Conservation (phyloP, 108 stramenopile species). For the Cylindrotheca closterium region DNA sequence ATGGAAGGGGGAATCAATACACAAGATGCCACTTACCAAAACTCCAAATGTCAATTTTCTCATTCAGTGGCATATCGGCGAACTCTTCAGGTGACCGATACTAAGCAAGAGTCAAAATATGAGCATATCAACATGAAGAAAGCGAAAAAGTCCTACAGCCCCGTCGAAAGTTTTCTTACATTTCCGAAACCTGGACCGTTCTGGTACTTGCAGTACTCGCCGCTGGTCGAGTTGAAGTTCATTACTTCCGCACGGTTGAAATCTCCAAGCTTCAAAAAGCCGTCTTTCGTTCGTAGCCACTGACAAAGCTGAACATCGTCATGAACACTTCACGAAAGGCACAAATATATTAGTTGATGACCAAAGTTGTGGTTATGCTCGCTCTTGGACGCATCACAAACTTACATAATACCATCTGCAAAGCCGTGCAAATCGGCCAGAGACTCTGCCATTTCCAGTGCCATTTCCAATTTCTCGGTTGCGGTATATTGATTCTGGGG, state of each 20-base stretch:
- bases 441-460: conserved; percentile 64
- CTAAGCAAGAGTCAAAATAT: conserved; percentile 6
- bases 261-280: conserved; percentile 68
- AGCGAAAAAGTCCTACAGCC: too few relatives aligned
- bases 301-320: conserved; percentile 84
- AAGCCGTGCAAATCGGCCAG: conserved; percentile 74
- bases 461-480: conserved; percentile 61
- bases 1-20: too few relatives aligned
- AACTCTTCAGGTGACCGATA: conserved; percentile 72
- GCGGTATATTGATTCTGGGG: conserved; percentile 60
- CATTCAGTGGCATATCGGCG: conserved; percentile 42
- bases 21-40: too few relatives aligned
- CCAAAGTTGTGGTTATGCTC: too few relatives aligned
- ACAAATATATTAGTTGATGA: too few relatives aligned
- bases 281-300: conserved; percentile 64
- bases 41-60: conserved; percentile 76
- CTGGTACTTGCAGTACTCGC: conserved; percentile 64
- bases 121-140: neutral
- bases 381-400: too few relatives aligned
- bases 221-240: conserved; percentile 46
- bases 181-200: conserved; percentile 64
- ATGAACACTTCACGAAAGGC: conserved; percentile 45
- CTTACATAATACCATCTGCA: conserved; percentile 49
- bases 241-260: conserved; percentile 78
- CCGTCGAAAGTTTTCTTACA: conserved; percentile 17